Evolutionary conservation across 805 yeast species (phyloP).

Genomic region (Myxozyma melibiosi): DNA sequence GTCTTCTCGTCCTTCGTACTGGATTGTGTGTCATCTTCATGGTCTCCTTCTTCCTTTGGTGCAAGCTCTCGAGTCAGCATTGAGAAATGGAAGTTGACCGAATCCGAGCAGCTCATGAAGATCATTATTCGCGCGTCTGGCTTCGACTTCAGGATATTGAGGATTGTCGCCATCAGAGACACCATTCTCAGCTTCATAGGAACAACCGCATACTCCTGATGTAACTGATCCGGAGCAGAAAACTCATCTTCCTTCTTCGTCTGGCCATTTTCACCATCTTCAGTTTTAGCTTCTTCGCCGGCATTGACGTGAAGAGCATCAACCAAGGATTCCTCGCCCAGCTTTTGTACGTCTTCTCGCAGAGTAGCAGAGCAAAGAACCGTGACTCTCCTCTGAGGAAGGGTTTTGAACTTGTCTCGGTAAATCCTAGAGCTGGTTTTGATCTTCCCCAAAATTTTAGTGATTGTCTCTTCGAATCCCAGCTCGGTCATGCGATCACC

Average conservation of each 20-base stretch:
- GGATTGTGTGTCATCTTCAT: conserved; percentile 37
- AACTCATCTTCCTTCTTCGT: conserved; percentile 13
- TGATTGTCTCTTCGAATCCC: conserved; percentile 93
- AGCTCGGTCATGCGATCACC: conserved; percentile 95
- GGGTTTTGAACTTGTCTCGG: conserved; percentile 43
- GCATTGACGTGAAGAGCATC: conserved; percentile 59
- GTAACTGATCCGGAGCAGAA: conserved; percentile 86
- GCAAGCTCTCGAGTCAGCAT: conserved; percentile 62
- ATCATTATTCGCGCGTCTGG: conserved; percentile 54
- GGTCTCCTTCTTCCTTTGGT: conserved; percentile 36
- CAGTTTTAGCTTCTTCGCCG: neutral
- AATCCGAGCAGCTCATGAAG: conserved; percentile 90
- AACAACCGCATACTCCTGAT: conserved; percentile 77
- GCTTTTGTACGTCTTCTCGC: conserved; percentile 73
- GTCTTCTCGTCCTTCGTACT: conserved; percentile 16
- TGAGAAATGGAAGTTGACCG: conserved; percentile 90
- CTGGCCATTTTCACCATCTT: neutral
- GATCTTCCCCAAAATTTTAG: conserved; percentile 67
- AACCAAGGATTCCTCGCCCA: conserved; percentile 75
- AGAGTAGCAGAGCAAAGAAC: conserved; percentile 94
- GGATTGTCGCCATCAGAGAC: conserved; percentile 68
- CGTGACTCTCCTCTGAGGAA: conserved; percentile 74
- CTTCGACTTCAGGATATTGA: conserved; percentile 47
- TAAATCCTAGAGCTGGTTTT: conserved; percentile 50
- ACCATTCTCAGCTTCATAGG: conserved; percentile 93